phyloP scores from a whole-genome alignment of 1,139 yeast genomes.

The Taphrina deformans region DNA sequence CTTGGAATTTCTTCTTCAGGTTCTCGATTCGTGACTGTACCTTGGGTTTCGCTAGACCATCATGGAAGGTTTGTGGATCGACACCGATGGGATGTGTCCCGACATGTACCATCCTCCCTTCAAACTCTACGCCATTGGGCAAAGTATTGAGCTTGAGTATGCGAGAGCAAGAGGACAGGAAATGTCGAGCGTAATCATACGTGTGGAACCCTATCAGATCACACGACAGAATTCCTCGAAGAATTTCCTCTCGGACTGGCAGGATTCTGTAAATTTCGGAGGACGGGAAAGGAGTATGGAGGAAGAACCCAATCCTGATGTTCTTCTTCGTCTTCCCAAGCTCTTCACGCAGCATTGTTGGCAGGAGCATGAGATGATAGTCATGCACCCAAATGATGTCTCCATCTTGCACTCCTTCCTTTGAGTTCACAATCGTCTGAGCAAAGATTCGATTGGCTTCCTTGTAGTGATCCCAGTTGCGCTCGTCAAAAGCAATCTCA shows the following conservation, averaged over 20 bases:
- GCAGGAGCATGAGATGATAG: conserved; percentile 92
- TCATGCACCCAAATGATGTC: conserved; percentile 98
- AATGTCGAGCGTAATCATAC: conserved; percentile 99
- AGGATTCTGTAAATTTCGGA: conserved; percentile 91
- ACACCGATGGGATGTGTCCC: conserved; percentile 99
- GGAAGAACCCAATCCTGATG: conserved; percentile 83
- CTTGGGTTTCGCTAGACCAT: conserved; percentile 59
- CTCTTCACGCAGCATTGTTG: conserved; percentile 77
- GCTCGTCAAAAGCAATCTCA: conserved; percentile 96
- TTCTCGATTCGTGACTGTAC: conserved; percentile 68
- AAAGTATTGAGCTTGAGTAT: conserved; percentile 77
- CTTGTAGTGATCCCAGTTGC: conserved; percentile 96
- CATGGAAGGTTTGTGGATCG: conserved; percentile 85
- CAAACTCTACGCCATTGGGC: conserved; percentile 85
- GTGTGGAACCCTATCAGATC: conserved; percentile 97
- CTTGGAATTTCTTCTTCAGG: conserved; percentile 63
- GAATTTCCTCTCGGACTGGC: conserved; percentile 91
- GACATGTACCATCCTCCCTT: conserved; percentile 74
- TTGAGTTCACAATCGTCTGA: conserved; percentile 56
- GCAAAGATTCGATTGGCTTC: conserved; percentile 90
- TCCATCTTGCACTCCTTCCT: conserved; percentile 66
- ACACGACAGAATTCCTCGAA: conserved; percentile 88
- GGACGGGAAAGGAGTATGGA: conserved; percentile 98
- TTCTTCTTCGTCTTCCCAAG: conserved; percentile 54
- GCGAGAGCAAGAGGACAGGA: conserved; percentile 84